A percentile compares a stretch with the other conserved stretches of the same genome.
These are phyloP conservation scores for Nevesoporus exiguus DNA, from an alignment of 768 basidiomycete species.

Conservation along the genomic window DNA sequence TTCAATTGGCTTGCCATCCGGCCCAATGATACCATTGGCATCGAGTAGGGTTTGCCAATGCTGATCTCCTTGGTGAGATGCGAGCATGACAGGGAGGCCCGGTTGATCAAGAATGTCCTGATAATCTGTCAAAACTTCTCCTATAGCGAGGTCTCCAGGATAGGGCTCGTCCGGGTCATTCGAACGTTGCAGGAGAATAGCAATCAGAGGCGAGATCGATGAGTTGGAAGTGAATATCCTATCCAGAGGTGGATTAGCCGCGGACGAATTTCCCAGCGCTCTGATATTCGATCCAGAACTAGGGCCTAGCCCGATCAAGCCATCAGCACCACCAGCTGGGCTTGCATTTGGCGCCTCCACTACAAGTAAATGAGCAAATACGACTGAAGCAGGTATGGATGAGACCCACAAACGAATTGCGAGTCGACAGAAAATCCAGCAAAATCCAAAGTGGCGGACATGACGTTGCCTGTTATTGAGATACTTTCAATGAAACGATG, in stretches of 20 bases:
- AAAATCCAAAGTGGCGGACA: slow-evolving; percentile 29
- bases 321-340: slow-evolving; percentile 18
- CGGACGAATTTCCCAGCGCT: slow-evolving; percentile 28
- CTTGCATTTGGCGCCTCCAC: slow-evolving; percentile 16
- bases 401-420: slow-evolving; percentile 27
- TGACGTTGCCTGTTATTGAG: slow-evolving; percentile 24
- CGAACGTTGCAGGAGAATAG: slow-evolving; percentile 59
- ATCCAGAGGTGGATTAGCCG: slow-evolving; percentile 56
- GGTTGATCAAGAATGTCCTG: slow-evolving; percentile 48
- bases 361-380: slow-evolving; percentile 8
- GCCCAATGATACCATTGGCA: slow-evolving; percentile 56
- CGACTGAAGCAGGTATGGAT: not conserved
- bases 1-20: slow-evolving; percentile 49
- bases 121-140: slow-evolving; percentile 53
- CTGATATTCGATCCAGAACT: slow-evolving; percentile 50
- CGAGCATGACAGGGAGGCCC: slow-evolving; percentile 44
- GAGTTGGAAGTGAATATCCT: slow-evolving; percentile 60
- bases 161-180: slow-evolving; percentile 49
- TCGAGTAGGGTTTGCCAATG: slow-evolving; percentile 68
- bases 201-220: slow-evolving; percentile 57
- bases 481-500: not conserved
- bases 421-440: slow-evolving; percentile 46
- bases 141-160: slow-evolving; percentile 61
- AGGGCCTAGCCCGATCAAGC: slow-evolving; percentile 59
- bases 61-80: slow-evolving; percentile 43